phyloP scores from a whole-genome alignment of 345 rosid species.

The Psidium guajava region DNA sequence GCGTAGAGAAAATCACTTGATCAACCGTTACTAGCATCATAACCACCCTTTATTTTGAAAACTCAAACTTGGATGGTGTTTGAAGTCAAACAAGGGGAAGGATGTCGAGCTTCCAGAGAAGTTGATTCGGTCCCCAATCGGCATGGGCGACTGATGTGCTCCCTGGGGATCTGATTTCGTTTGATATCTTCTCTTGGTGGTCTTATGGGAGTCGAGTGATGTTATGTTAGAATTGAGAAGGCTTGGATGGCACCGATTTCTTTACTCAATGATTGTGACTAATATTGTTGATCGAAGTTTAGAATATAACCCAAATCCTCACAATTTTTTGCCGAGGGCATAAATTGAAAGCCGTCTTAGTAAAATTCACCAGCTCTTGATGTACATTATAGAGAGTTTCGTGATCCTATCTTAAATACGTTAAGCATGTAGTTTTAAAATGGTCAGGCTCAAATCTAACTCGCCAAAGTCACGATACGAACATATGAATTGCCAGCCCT shows the following conservation, averaged over 20 bases:
- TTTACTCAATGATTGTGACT: not conserved
- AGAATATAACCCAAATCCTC: not conserved
- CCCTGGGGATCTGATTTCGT: not conserved
- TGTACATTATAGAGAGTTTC: not conserved
- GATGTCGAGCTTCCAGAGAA: not conserved
- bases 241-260: not conserved
- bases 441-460: not conserved
- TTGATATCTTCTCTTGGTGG: not conserved
- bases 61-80: not conserved
- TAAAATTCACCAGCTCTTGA: not conserved
- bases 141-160: not conserved
- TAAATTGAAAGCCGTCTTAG: not conserved
- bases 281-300: not conserved
- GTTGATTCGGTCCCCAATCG: not conserved
- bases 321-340: not conserved
- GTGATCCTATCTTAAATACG: accelerated
- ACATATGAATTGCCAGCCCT: not conserved
- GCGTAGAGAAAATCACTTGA: not conserved
- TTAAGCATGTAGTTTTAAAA: not conserved
- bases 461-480: too few relatives aligned
- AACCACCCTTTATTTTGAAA: accelerated
- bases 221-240: accelerated
- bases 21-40: not conserved
- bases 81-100: not conserved
- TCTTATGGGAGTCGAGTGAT: accelerated